Percentiles rank a stretch among this genome's conserved stretches.
Conservation (phyloP, 306 rosid genomes). For the Corylus americana region DNA sequence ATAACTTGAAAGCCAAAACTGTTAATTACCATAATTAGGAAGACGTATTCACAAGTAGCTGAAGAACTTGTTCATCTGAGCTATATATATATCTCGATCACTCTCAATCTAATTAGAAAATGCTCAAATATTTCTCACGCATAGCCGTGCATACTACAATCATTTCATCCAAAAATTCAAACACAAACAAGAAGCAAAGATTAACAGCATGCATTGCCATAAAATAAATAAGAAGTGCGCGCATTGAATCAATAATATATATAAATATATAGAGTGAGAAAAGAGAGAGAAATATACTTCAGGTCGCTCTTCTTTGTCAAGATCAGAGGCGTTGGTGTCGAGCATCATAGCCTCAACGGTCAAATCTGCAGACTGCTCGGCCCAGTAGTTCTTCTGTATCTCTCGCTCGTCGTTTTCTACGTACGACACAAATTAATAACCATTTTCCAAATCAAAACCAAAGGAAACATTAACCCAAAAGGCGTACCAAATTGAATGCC, state of each 20-base stretch:
- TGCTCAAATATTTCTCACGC: too few species aligned
- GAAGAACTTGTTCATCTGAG: neutral
- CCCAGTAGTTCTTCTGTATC: conserved; percentile 80
- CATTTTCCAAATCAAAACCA: neutral
- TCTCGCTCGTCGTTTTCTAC: conserved; percentile 54
- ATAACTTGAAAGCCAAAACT: neutral
- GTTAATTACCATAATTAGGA: neutral
- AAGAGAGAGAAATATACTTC: conserved; percentile 45
- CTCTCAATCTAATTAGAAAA: neutral
- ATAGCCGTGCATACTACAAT: neutral
- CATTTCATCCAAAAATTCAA: neutral
- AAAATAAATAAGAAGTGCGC: neutral
- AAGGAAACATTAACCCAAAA: neutral
- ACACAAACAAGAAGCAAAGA: neutral
- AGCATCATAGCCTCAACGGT: conserved; percentile 95
- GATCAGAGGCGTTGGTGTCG: conserved; percentile 89
- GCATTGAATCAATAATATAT: neutral
- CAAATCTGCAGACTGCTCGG: conserved; percentile 59
- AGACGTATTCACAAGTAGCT: neutral
- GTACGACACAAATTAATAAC: neutral
- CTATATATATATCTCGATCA: neutral
- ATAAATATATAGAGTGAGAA: neutral
- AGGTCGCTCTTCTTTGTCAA: conserved; percentile 92
- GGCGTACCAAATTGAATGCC: neutral
- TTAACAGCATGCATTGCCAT: neutral